Evolutionary conservation across 768 basidiomycete species (phyloP).

Genomic region (Agaricus bisporus): DNA sequence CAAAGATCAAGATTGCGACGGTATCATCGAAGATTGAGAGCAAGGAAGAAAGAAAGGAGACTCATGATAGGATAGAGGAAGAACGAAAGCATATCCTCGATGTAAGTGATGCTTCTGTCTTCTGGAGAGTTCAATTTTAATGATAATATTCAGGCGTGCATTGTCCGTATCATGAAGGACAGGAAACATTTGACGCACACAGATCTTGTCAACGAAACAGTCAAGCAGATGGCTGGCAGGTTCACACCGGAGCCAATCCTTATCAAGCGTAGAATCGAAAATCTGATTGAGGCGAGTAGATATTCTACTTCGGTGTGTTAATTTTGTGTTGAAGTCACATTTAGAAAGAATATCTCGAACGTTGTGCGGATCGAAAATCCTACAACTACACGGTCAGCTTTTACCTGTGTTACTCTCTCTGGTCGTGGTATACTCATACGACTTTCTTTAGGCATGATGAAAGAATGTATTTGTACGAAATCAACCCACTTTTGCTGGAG

Average conservation of each 20-base stretch:
- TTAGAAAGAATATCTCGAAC: conserved; percentile 91
- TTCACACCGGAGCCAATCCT: conserved; percentile 82
- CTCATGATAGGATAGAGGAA: conserved; percentile 84
- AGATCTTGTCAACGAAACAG: conserved; percentile 87
- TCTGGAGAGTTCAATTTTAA: conserved; percentile 1
- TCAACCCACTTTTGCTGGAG: background rate
- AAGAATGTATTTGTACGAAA: background rate
- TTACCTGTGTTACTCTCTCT: background rate
- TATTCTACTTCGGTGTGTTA: background rate
- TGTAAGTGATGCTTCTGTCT: conserved; percentile 39
- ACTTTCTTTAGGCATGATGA: conserved; percentile 10
- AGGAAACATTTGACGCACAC: conserved; percentile 85
- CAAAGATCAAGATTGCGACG: conserved; percentile 90
- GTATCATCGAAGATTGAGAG: conserved; percentile 85
- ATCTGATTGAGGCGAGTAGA: conserved; percentile 76
- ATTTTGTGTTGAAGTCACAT: conserved; percentile 1
- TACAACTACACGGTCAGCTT: conserved; percentile 68
- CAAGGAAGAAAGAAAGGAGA: conserved; percentile 83
- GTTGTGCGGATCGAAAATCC: conserved; percentile 81
- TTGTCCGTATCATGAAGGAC: conserved; percentile 97
- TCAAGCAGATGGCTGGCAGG: conserved; percentile 73
- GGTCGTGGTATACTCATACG: background rate
- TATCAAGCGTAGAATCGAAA: conserved; percentile 93
- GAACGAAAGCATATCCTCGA: conserved; percentile 87
- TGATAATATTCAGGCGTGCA: conserved; percentile 67